Percentiles rank a stretch among this genome's conserved stretches.
phyloP scores from a whole-genome alignment of 1,284 basidiomycete species.

The Volvariella surrecta region DNA sequence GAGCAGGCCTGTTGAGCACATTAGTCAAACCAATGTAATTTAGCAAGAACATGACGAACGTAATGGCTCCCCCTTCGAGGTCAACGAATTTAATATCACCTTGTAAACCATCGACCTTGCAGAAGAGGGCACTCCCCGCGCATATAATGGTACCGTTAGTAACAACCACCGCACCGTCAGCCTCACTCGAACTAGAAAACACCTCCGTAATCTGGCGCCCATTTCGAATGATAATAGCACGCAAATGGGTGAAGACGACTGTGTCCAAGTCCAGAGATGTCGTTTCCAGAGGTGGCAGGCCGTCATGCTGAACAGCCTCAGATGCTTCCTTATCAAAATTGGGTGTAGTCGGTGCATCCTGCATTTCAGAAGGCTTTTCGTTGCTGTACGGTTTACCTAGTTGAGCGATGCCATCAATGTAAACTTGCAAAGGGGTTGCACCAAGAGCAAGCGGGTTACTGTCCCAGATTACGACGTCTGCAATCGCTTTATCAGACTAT shows the following conservation, averaged over 20 bases:
- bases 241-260: conserved; percentile 54
- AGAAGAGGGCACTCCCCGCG: conserved; percentile 18
- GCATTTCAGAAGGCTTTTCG: conserved; percentile 38
- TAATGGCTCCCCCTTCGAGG: conserved; percentile 44
- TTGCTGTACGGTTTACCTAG: conserved; percentile 33
- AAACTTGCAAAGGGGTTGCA: conserved; percentile 65
- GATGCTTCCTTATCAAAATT: conserved; percentile 48
- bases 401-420: conserved; percentile 64
- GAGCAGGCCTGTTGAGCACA: conserved; percentile 34
- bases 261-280: conserved; percentile 24
- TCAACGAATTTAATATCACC: conserved; percentile 25
- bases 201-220: conserved; percentile 19
- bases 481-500: conserved; percentile 3
- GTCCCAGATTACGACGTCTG: conserved; percentile 63
- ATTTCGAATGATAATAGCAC: conserved; percentile 33
- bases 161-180: conserved; percentile 29
- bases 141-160: conserved; percentile 35
- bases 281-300: conserved; percentile 52
- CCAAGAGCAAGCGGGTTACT: conserved; percentile 73
- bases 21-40: not conserved
- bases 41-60: conserved; percentile 18
- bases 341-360: conserved; percentile 45
- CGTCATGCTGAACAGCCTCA: conserved; percentile 51
- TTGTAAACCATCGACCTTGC: conserved; percentile 5
- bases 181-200: conserved; percentile 15